These are phyloP conservation scores for Aureobasidium pullulans DNA, from an alignment of 2,329 filamentous ascomycete species.

Conservation along the genomic window DNA sequence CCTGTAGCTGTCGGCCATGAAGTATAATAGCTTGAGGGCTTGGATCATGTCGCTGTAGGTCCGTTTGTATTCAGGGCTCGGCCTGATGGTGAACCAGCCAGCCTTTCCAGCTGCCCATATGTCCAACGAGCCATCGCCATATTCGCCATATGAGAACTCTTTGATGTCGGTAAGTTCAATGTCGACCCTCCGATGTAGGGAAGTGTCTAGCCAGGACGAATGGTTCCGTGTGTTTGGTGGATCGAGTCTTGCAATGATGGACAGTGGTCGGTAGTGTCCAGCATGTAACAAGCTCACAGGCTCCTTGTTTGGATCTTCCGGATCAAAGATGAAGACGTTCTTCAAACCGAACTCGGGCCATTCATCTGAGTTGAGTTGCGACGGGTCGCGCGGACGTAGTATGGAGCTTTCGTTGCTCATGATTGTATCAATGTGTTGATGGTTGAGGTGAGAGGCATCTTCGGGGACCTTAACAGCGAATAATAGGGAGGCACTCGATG, in stretches of 20 bases:
- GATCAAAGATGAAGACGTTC: slow-evolving; percentile 55
- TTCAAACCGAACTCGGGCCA: slow-evolving; percentile 57
- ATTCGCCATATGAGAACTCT: slow-evolving; percentile 41
- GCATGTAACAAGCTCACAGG: slow-evolving; percentile 56
- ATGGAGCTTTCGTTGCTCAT: slow-evolving; percentile 27
- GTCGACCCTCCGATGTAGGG: slow-evolving; percentile 16
- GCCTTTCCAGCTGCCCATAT: slow-evolving; percentile 59
- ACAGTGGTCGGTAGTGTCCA: slow-evolving; percentile 52
- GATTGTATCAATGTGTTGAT: background rate
- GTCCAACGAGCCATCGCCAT: slow-evolving; percentile 50
- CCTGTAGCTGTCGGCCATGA: slow-evolving; percentile 50
- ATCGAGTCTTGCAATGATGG: slow-evolving; percentile 53
- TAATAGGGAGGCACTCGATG: background rate
- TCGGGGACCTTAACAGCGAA: background rate
- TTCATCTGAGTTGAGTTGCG: slow-evolving; percentile 34
- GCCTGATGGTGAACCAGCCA: slow-evolving; percentile 62
- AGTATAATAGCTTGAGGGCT: slow-evolving; percentile 58
- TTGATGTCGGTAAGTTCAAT: slow-evolving; percentile 51
- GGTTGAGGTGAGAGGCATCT: background rate
- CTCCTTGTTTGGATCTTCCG: slow-evolving; percentile 32
- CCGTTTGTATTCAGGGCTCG: slow-evolving; percentile 48
- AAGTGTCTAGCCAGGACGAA: slow-evolving; percentile 17
- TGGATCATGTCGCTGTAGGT: slow-evolving; percentile 56
- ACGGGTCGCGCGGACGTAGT: slow-evolving; percentile 34
- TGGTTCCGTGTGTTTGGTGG: slow-evolving; percentile 38